Conservation (phyloP, 2,329 filamentous ascomycete species). For the Metarhizium robertsii region DNA sequence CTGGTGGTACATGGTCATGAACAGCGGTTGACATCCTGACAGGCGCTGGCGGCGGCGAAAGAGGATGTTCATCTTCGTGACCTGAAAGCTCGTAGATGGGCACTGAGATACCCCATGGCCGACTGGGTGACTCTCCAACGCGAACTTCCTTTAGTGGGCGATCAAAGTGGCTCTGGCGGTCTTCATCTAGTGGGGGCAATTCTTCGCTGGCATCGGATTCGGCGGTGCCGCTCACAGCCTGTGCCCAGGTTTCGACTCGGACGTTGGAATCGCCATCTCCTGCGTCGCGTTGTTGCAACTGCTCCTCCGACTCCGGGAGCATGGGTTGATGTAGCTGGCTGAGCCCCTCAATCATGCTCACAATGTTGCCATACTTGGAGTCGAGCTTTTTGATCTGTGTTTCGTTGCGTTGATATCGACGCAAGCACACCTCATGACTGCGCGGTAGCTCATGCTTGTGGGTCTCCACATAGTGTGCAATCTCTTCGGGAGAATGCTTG, state of each 20-base stretch:
- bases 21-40: conserved; percentile 37
- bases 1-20: conserved; percentile 11
- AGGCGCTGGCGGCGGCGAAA: conserved; percentile 49
- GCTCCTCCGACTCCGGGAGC: conserved; percentile 52
- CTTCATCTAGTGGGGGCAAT: conserved; percentile 33
- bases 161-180: conserved; percentile 69
- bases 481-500: conserved; percentile 85
- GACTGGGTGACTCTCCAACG: conserved; percentile 86
- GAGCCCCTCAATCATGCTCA: conserved; percentile 88
- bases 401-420: conserved; percentile 80
- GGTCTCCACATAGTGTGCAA: conserved; percentile 86
- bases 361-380: conserved; percentile 85
- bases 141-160: conserved; percentile 78
- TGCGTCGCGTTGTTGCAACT: conserved; percentile 29
- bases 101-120: conserved; percentile 86
- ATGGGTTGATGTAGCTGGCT: conserved; percentile 82
- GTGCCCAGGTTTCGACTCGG: conserved; percentile 79
- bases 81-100: conserved; percentile 44
- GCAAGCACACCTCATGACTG: conserved; percentile 87
- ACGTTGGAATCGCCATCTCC: conserved; percentile 50
- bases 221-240: conserved; percentile 54
- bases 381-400: conserved; percentile 80
- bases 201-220: conserved; percentile 27
- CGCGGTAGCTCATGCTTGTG: conserved; percentile 93
- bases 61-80: conserved; percentile 30